Evolutionary conservation across 2,329 filamentous ascomycete species (phyloP).

Genomic region (Colletotrichum endophyticum): DNA sequence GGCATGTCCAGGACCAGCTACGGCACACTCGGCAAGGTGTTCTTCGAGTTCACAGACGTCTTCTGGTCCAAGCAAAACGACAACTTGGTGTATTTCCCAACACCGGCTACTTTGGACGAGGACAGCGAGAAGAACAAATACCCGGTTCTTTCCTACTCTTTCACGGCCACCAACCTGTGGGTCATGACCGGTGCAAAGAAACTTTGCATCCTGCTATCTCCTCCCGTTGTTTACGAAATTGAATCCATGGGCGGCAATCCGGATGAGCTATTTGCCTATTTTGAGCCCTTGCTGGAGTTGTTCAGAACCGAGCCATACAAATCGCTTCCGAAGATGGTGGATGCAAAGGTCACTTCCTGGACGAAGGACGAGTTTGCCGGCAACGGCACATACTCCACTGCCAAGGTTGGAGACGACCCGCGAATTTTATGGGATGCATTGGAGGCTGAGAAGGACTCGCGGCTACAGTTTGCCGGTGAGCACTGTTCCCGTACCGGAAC

Average conservation of each 20-base stretch:
- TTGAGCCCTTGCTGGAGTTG: not conserved
- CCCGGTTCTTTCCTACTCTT: not conserved
- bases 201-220: not conserved
- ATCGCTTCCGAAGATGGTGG: not conserved
- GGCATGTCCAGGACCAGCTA: not conserved
- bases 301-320: not conserved
- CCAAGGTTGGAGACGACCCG: not conserved
- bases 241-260: not conserved
- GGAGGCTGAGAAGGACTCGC: not conserved
- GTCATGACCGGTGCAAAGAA: not conserved
- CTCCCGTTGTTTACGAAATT: not conserved
- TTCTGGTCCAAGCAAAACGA: conserved; percentile 1
- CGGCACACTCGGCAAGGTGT: not conserved
- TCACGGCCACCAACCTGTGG: not conserved
- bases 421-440: not conserved
- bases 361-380: not conserved
- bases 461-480: not conserved
- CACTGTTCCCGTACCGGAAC: not conserved
- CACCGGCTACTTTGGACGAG: not conserved
- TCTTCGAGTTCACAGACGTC: not conserved
- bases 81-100: not conserved
- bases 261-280: not conserved
- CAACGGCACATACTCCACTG: not conserved
- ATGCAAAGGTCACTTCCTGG: not conserved
- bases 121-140: not conserved